Evolutionary conservation across 2,329 filamentous ascomycete species (phyloP), one percentile per base, ranked within the genome.

Genomic region (Hypoxylon rubiginosum): DNA sequence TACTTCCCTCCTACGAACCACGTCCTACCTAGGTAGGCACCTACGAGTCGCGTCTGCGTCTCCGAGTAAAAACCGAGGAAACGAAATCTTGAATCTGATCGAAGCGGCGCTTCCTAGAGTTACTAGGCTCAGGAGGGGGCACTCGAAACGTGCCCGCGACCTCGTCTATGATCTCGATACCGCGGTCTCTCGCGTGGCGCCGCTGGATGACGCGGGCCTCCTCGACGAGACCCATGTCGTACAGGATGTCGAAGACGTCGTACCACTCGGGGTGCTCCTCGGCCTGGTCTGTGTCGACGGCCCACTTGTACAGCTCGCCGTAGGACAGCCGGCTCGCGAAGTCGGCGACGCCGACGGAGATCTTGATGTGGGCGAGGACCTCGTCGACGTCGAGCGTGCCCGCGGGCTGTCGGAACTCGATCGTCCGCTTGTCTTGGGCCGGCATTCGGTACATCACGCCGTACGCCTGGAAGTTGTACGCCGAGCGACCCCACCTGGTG

Each of bases 391-490:
- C 49, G 11, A 72, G 39, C 1, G 72, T 73, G 0, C 69, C 65
- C 0, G 68, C 62, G 24, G 66, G 34, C 21, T 74, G 72, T 4
- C 73, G 64, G 17, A 74, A 74, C 58, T 75, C 72, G 15, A 75
- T 45, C 0, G 72, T 75, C 0, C 72, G 64, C 43, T 70, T 72
- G 2, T 32, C 7, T 21, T 65, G 65, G 2, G 7, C 1, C 11
- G 34, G 19, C 1, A 2, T 21, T 60, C 19, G 5, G 17, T 19
- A 43, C 2, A 1, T 2, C 2, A n/a, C 1, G 15, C 15, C 8
- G 26, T 68, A 66, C 4, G 49, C 52, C 1, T 3, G 10, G 17
- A 70, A 66, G 11, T 62, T 65, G 34, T 71, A 71, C 11, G 69
- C 68, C 26, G 62, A 24, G 3, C 62, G 41, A 15, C 1, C 8